Conservation (phyloP, 2,329 filamentous ascomycete genomes). For the Fusarium keratoplasticum region DNA sequence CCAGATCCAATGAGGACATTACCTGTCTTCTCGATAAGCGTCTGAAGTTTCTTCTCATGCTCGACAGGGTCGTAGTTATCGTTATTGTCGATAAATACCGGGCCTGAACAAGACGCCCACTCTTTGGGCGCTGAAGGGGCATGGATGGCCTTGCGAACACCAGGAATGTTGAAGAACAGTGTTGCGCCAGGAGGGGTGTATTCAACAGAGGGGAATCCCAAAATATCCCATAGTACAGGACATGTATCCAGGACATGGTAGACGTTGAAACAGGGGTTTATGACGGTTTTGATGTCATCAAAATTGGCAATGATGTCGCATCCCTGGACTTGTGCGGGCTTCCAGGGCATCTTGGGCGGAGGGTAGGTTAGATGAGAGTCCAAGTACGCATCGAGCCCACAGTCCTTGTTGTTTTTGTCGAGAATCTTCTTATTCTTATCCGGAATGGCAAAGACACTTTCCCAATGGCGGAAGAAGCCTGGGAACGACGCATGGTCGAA, state of each 20-base stretch:
- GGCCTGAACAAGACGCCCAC: constrained; percentile 66
- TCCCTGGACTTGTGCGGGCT: constrained; percentile 49
- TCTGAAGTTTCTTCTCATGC: constrained; percentile 60
- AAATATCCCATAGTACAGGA: constrained; percentile 75
- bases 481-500: constrained; percentile 20
- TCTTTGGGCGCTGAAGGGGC: constrained; percentile 57
- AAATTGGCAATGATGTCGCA: constrained; percentile 67
- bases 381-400: constrained; percentile 71
- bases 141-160: constrained; percentile 77
- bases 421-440: constrained; percentile 43
- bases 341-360: constrained; percentile 61
- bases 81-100: constrained; percentile 59
- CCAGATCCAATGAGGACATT: constrained; percentile 82
- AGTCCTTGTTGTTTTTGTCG: constrained; percentile 52
- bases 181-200: constrained; percentile 65
- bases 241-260: constrained; percentile 79
- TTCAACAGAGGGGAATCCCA: constrained; percentile 76
- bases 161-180: constrained; percentile 76
- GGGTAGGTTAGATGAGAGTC: constrained; percentile 74
- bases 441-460: constrained; percentile 16
- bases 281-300: constrained; percentile 61
- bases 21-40: constrained; percentile 78
- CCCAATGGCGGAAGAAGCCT: constrained; percentile 17
- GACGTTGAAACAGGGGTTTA: constrained; percentile 82
- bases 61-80: constrained; percentile 57